Percentiles rank a stretch among this genome's conserved stretches.
Conservation (phyloP, 192 early-diverging fungal genomes). For the Backusella psychrophila region DNA sequence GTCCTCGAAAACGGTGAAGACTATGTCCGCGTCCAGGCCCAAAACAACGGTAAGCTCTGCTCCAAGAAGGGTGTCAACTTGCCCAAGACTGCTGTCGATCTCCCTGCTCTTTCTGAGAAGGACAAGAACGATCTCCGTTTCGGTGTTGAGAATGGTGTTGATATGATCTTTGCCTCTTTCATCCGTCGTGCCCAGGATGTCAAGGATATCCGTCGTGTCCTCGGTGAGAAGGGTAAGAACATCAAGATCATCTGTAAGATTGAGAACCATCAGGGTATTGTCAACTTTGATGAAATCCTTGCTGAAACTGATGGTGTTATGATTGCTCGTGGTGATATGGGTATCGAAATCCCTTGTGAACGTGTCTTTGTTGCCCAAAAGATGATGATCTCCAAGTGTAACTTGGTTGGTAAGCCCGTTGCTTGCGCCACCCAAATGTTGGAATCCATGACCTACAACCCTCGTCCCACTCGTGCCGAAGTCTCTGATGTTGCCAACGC, state of each 20-base stretch:
- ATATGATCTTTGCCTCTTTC: slow-evolving; percentile 94
- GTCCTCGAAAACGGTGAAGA: slow-evolving; percentile 66
- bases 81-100: slow-evolving; percentile 79
- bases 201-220: slow-evolving; percentile 78
- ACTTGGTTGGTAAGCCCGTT: slow-evolving; percentile 90
- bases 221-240: slow-evolving; percentile 70
- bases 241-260: slow-evolving; percentile 98
- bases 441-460: slow-evolving; percentile 91
- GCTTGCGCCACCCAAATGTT: slow-evolving; percentile 96
- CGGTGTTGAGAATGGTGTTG: slow-evolving; percentile 86
- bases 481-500: slow-evolving; percentile 97
- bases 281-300: slow-evolving; percentile 95
- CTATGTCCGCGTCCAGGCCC: slow-evolving; percentile 58
- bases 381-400: slow-evolving; percentile 97
- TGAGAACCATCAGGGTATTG: slow-evolving; percentile 89
- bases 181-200: slow-evolving; percentile 90
- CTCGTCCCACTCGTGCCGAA: slow-evolving; percentile 93
- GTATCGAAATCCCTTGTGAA: slow-evolving; percentile 92
- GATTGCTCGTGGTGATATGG: slow-evolving; percentile 94
- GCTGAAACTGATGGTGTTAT: slow-evolving; percentile 91
- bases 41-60: slow-evolving; percentile 78
- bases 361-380: slow-evolving; percentile 88
- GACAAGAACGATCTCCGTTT: slow-evolving; percentile 85
- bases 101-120: slow-evolving; percentile 89
- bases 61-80: slow-evolving; percentile 94